Conservation (phyloP, 108 stramenopile genomes). For the Skeletonema tropicum region DNA sequence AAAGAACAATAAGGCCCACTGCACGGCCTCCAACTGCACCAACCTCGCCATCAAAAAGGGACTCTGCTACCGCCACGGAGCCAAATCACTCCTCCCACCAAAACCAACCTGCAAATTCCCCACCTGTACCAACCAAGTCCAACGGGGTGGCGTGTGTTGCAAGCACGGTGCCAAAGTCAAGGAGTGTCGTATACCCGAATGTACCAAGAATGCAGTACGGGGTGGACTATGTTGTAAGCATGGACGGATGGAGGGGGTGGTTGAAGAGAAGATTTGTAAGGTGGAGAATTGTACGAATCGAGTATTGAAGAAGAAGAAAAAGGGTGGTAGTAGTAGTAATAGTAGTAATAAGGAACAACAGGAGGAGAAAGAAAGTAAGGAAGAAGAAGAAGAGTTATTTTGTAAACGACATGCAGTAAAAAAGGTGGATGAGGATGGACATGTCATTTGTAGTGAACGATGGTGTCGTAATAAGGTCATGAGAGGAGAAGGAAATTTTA, state of each 20-base stretch:
- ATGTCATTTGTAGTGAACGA: background rate
- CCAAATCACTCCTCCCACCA: background rate
- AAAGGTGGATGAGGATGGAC: slow-evolving; percentile 1
- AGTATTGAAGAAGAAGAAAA: background rate
- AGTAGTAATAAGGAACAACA: background rate
- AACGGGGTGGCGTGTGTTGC: background rate
- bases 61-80: background rate
- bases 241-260: background rate
- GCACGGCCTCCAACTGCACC: background rate
- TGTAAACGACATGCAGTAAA: background rate
- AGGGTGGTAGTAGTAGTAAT: background rate
- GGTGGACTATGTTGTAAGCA: slow-evolving; percentile 1
- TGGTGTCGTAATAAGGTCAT: slow-evolving; percentile 2
- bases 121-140: slow-evolving; percentile 1
- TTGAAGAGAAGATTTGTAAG: background rate
- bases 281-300: background rate
- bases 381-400: background rate
- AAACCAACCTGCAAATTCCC: background rate
- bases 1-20: background rate
- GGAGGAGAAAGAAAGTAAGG: too few species aligned
- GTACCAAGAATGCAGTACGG: background rate
- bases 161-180: slow-evolving; percentile 2
- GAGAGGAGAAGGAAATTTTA: too few species aligned
- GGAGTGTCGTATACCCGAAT: background rate
- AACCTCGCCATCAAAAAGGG: slow-evolving; percentile 4